Conservation (phyloP, 208 protist genomes). For the Trichomonas vaginalis region DNA sequence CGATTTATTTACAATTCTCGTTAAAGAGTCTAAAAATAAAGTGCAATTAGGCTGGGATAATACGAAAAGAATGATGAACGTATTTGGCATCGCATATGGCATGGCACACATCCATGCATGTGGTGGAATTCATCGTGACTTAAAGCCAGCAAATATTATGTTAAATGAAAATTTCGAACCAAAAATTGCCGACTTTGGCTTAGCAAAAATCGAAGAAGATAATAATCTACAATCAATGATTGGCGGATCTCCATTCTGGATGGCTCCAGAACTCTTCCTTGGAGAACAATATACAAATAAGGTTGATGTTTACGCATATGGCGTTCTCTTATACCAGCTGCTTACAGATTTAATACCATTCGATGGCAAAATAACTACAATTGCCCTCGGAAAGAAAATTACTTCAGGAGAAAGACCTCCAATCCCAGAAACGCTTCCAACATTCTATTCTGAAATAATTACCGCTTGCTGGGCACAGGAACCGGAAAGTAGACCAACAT, state of each 20-base stretch:
- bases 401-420: neutral
- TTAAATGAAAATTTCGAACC: neutral
- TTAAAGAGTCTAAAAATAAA: neutral
- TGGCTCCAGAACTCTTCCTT: neutral
- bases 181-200: neutral
- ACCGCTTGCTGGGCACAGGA: neutral
- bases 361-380: neutral
- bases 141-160: conserved; percentile 6
- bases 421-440: neutral
- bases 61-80: neutral
- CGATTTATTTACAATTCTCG: neutral
- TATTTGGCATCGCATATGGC: neutral
- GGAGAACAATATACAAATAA: neutral
- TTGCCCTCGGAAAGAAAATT: neutral
- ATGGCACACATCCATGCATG: neutral
- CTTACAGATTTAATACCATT: neutral
- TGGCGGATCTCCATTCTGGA: neutral
- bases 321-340: neutral
- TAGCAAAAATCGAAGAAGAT: neutral
- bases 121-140: neutral
- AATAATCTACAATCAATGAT: neutral
- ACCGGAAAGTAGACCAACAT: neutral
- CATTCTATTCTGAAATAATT: neutral
- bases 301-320: neutral
- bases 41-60: neutral